These are phyloP conservation scores for Mortierella polycephala DNA, from an alignment of 371 early-diverging fungal species.

Conservation along the genomic window DNA sequence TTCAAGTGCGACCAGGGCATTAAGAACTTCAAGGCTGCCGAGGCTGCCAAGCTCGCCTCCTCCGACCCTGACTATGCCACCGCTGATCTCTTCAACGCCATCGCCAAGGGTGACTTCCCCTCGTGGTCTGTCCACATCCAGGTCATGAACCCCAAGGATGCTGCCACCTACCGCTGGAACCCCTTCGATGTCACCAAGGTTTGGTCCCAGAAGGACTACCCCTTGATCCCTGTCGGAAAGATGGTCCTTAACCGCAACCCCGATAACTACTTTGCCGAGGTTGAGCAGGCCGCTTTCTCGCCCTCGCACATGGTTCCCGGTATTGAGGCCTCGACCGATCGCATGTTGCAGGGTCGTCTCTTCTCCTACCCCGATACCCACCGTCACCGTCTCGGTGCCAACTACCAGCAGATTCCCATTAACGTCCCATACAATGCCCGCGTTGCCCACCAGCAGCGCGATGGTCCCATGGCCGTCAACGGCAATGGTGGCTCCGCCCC, in stretches of 20 bases:
- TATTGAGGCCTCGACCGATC: slow-evolving; percentile 77
- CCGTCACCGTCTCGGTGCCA: slow-evolving; percentile 81
- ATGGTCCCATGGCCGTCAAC: slow-evolving; percentile 72
- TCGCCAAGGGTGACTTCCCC: slow-evolving; percentile 68
- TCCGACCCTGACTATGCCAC: slow-evolving; percentile 70
- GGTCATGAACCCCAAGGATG: slow-evolving; percentile 66
- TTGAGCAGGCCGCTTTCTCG: slow-evolving; percentile 84
- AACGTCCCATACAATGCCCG: slow-evolving; percentile 71
- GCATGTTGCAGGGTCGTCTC: slow-evolving; percentile 84
- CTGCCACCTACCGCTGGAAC: slow-evolving; percentile 67
- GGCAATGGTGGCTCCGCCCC: slow-evolving; percentile 76
- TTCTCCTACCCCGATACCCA: slow-evolving; percentile 89
- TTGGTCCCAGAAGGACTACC: slow-evolving; percentile 69
- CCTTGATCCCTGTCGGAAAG: slow-evolving; percentile 75
- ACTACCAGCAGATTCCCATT: slow-evolving; percentile 83
- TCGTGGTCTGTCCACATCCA: slow-evolving; percentile 72
- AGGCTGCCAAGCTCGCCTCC: slow-evolving; percentile 68
- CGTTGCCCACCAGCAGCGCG: slow-evolving; percentile 78
- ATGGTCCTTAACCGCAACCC: slow-evolving; percentile 81
- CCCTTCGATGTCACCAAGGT: slow-evolving; percentile 76
- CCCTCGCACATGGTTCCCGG: slow-evolving; percentile 81
- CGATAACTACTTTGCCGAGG: slow-evolving; percentile 85
- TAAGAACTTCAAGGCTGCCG: slow-evolving; percentile 63
- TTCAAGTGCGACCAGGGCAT: slow-evolving; percentile 77
- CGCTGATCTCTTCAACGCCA: slow-evolving; percentile 70